Evolutionary conservation across 139 green algal species (phyloP).

Genomic region (Spirogloea muscicola): DNA sequence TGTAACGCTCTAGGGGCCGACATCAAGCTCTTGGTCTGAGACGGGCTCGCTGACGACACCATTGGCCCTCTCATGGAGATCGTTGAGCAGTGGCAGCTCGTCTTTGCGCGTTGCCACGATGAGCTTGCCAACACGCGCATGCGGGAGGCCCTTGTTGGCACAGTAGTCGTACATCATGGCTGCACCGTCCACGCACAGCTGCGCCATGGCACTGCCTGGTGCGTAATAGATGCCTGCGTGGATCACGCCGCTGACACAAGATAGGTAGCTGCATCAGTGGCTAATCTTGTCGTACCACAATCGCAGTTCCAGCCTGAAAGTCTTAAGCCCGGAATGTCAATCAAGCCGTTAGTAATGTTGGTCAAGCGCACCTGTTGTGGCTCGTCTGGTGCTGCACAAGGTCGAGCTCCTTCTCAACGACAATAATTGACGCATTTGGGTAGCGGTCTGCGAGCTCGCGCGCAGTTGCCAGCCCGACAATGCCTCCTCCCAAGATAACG

Average conservation of each 20-base stretch:
- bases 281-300: too few species aligned
- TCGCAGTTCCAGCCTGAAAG: too few species aligned
- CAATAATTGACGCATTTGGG: not conserved
- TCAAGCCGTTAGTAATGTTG: too few species aligned
- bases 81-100: not conserved
- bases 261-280: too few species aligned
- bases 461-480: not conserved
- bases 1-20: too few species aligned
- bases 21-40: too few species aligned
- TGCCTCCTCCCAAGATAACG: not conserved
- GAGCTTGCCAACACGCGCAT: not conserved
- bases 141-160: not conserved
- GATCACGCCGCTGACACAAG: not conserved
- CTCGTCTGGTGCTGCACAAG: not conserved
- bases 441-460: not conserved
- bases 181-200: not conserved
- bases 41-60: too few species aligned
- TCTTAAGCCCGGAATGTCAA: too few species aligned
- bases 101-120: not conserved
- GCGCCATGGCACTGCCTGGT: not conserved
- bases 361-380: too few species aligned
- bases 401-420: not conserved
- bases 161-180: not conserved
- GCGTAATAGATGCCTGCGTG: not conserved
- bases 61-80: not conserved